These are phyloP conservation scores for Aspergillus niger DNA, from an alignment of 2,329 filamentous ascomycete genomes.

Conservation along the genomic window DNA sequence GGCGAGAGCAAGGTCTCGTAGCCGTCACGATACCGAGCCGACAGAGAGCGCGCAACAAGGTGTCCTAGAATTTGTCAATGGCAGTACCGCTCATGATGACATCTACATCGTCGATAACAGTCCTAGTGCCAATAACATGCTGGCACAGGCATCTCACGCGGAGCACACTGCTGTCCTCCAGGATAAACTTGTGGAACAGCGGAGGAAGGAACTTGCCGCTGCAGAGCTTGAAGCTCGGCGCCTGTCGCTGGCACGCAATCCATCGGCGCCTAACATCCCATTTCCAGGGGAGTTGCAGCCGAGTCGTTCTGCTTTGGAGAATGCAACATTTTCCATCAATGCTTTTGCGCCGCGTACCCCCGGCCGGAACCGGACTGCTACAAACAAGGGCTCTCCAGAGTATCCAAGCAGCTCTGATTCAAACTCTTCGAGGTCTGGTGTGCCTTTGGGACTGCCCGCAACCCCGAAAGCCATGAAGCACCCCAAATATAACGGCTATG, in stretches of 20 bases:
- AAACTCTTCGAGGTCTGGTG: conserved; percentile 46
- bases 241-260: conserved; percentile 76
- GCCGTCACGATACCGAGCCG: conserved; percentile 35
- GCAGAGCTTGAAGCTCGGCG: conserved; percentile 86
- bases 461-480: conserved; percentile 90
- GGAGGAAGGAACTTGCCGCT: conserved; percentile 74
- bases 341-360: conserved; percentile 37
- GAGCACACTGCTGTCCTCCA: conserved; percentile 24
- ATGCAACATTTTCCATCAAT: conserved; percentile 39
- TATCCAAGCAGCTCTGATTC: conserved; percentile 44
- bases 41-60: conserved; percentile 16
- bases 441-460: conserved; percentile 75
- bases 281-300: conserved; percentile 63
- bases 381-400: conserved; percentile 42
- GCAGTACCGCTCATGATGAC: conserved; percentile 15
- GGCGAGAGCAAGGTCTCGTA: conserved; percentile 37
- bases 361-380: conserved; percentile 34
- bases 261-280: conserved; percentile 77
- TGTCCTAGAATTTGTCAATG: conserved; percentile 12
- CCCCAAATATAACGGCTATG: conserved; percentile 60
- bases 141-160: conserved; percentile 28
- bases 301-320: conserved; percentile 49
- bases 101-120: conserved; percentile 9
- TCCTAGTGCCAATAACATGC: conserved; percentile 1
- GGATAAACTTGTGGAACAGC: conserved; percentile 59